These are phyloP conservation scores for Plasmodium fragile DNA, from an alignment of 169 alveolate genomes.

Conservation along the genomic window DNA sequence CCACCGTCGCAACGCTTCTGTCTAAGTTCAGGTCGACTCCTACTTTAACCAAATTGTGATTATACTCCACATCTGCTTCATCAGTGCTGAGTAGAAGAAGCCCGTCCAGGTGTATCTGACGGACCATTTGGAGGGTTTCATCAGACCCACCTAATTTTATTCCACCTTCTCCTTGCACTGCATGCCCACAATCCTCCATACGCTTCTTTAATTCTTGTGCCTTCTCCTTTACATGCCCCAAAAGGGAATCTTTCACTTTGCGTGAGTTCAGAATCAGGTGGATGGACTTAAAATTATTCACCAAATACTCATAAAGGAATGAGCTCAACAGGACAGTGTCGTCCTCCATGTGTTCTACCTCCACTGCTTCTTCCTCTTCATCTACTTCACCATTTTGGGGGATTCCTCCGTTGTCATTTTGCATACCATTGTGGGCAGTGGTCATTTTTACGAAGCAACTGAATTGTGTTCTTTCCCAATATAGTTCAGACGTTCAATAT, in stretches of 20 bases:
- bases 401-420: background rate
- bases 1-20: background rate
- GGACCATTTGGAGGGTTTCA: background rate
- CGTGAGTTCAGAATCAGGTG: slow-evolving; percentile 10
- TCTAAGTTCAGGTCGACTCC: background rate
- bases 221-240: background rate
- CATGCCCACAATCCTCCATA: background rate
- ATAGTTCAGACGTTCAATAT: background rate
- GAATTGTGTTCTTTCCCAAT: background rate
- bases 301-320: slow-evolving; percentile 14
- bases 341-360: background rate
- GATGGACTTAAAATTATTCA: slow-evolving; percentile 14
- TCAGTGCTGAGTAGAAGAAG: slow-evolving; percentile 14
- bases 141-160: background rate
- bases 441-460: background rate
- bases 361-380: background rate
- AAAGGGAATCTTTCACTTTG: slow-evolving; percentile 14
- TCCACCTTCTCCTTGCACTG: background rate
- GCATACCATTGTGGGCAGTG: background rate
- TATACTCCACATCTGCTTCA: slow-evolving; percentile 21
- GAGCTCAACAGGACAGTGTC: slow-evolving; percentile 16
- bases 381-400: background rate
- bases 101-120: slow-evolving; percentile 12
- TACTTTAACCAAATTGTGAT: slow-evolving; percentile 21
- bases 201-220: background rate